Evolutionary conservation across 305 asterid genomes (phyloP).

Genomic region (Fraxinus paxiana): DNA sequence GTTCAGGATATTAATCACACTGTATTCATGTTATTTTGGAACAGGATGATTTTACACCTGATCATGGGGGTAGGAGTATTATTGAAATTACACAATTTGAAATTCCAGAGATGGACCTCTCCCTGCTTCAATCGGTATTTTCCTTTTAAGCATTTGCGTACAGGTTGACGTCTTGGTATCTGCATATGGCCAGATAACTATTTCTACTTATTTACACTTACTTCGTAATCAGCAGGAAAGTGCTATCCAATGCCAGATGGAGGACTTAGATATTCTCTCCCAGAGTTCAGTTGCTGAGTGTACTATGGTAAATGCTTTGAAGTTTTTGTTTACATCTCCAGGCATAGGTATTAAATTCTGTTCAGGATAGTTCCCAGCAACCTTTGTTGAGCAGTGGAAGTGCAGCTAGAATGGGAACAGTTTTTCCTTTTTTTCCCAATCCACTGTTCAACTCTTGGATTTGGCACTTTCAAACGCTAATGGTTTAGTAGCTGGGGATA

Average conservation of each 20-base stretch:
- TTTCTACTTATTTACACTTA: slow-evolving; percentile 20
- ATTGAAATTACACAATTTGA: slow-evolving; percentile 56
- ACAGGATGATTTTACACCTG: slow-evolving; percentile 35
- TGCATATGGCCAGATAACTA: slow-evolving; percentile 2
- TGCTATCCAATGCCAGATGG: slow-evolving; percentile 34
- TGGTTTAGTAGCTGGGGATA: slow-evolving; percentile 10
- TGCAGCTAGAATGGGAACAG: slow-evolving; percentile 14
- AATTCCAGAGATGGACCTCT: slow-evolving; percentile 55
- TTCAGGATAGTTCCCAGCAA: slow-evolving; percentile 3
- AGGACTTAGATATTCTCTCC: slow-evolving; percentile 35
- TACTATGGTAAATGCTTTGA: slow-evolving; percentile 40
- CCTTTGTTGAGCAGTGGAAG: slow-evolving; percentile 9
- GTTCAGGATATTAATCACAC: slow-evolving; percentile 18
- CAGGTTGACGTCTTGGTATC: slow-evolving; percentile 20
- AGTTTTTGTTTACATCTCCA: slow-evolving; percentile 12
- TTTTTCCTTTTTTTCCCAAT: neutral
- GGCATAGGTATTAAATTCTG: slow-evolving; percentile 16
- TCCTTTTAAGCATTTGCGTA: slow-evolving; percentile 14
- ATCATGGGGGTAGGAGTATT: slow-evolving; percentile 29
- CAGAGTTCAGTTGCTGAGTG: slow-evolving; percentile 45
- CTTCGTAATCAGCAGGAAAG: slow-evolving; percentile 40
- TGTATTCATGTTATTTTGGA: slow-evolving; percentile 32
- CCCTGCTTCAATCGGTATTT: slow-evolving; percentile 46
- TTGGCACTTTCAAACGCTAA: slow-evolving; percentile 19
- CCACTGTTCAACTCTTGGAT: slow-evolving; percentile 13